Evolutionary conservation across 305 asterid genomes (phyloP), one percentile per base, ranked within the genome.

Genomic region (Salvia sclarea): DNA sequence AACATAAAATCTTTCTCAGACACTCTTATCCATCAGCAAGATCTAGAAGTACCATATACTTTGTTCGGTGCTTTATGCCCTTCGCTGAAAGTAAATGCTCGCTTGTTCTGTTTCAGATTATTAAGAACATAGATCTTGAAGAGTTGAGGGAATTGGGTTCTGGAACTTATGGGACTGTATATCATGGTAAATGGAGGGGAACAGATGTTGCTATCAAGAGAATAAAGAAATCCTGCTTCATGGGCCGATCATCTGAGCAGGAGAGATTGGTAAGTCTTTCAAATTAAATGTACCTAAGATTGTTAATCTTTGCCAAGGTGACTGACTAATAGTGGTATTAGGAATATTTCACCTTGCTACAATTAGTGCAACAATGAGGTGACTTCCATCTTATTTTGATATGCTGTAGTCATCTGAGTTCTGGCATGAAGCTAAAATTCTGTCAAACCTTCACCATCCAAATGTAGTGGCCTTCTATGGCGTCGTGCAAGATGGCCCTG

Each of bases 141-240:
- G 97, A 92, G 82, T 80, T 90, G 76, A 86, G 76, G 83, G 97
- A 92, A 80, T 72, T 92, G 79, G 98, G 98, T 58, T 90, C 98
- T 68, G 98, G 97, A 79, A 88, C 98, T 56, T 92, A 86, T 69
- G 98, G 98, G 54, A 92, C 97, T 66, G 98, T 92, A 43, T 92
- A 88, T 77, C 98, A 92, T 70, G 98, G 96, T 75, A 92, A 89
- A 82, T 92, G 96, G 98, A 88, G 98, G 70, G 98, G 97, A 68
- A 82, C 95, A 53, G 98, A 92, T 82, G 97, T 92, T 66, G 98
- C 98, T 73, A 92, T 92, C 69, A 91, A 89, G 84, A 81, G 98
- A 81, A 84, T 89, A 66, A 91, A 91, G 81, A 89, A 91, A 84
- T 85, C 92, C 75, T 91, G 96, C 78, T 91, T 91, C 81, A 73